Percentiles rank a stretch among this genome's conserved stretches.
phyloP scores from a whole-genome alignment of 352 stramenopile genomes.

The Elongisporangium prolatum region DNA sequence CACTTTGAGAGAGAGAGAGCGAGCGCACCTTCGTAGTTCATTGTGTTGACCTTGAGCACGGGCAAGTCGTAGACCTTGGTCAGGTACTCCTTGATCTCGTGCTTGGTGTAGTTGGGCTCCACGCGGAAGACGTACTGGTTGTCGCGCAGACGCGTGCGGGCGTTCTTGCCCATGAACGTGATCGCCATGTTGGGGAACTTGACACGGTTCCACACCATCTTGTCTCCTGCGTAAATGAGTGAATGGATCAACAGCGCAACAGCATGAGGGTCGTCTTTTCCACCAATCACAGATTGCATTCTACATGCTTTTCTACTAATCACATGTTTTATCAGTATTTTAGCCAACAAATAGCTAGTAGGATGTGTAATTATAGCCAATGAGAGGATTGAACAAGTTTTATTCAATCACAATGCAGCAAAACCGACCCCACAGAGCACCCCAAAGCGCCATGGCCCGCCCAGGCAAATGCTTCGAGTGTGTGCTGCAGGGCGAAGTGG shows the following conservation, averaged over 20 bases:
- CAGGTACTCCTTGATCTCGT: conserved; percentile 97
- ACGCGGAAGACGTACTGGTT: conserved; percentile 92
- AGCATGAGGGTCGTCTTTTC: conserved; percentile 2
- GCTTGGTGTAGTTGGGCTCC: conserved; percentile 94
- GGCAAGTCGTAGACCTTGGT: conserved; percentile 95
- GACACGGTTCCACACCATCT: conserved; percentile 82
- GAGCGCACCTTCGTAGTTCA: conserved; percentile 91
- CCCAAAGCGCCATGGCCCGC: conserved; percentile 41
- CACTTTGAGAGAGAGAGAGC: conserved; percentile 1
- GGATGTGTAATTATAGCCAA: conserved; percentile 12
- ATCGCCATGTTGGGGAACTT: conserved; percentile 88
- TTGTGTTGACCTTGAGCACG: conserved; percentile 93
- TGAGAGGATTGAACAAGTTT: conserved; percentile 14
- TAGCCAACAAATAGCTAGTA: background rate
- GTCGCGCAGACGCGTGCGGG: conserved; percentile 61
- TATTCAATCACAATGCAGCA: conserved; percentile 14
- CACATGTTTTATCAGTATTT: background rate
- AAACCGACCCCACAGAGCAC: background rate
- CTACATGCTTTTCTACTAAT: conserved; percentile 15
- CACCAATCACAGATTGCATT: conserved; percentile 10
- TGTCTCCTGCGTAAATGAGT: conserved; percentile 15
- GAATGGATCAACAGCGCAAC: conserved; percentile 10
- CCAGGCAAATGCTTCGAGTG: conserved; percentile 80
- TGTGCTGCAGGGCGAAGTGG: conserved; percentile 78
- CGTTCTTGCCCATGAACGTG: conserved; percentile 85